Percentiles rank a stretch among this genome's conserved stretches.
phyloP scores from a whole-genome alignment of 1,284 basidiomycete species.

The Sparassis latifolia region DNA sequence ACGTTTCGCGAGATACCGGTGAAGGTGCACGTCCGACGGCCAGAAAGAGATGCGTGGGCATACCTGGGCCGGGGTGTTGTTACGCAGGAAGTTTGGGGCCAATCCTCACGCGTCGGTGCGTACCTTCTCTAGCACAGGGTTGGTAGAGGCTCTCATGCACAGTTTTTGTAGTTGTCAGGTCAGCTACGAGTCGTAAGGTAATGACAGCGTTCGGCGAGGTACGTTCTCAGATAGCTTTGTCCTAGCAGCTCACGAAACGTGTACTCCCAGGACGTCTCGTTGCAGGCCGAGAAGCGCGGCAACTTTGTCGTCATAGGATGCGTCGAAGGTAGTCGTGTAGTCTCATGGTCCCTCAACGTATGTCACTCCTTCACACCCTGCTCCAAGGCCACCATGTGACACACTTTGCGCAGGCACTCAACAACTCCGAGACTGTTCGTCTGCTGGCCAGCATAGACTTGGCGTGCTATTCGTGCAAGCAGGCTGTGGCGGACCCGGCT shows the following conservation, averaged over 20 bases:
- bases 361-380: constrained; percentile 7
- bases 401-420: constrained; percentile 49
- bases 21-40: constrained; percentile 75
- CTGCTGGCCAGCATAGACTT: constrained; percentile 75
- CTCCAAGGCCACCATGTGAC: constrained; percentile 1
- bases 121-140: constrained; percentile 6
- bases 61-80: constrained; percentile 73
- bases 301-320: constrained; percentile 78
- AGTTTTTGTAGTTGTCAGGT: constrained; percentile 51
- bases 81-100: constrained; percentile 62
- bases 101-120: constrained; percentile 71
- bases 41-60: constrained; percentile 73
- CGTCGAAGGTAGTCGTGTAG: constrained; percentile 60
- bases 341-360: constrained; percentile 83
- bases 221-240: constrained; percentile 14
- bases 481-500: constrained; percentile 56
- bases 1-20: constrained; percentile 60
- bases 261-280: constrained; percentile 47
- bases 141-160: not conserved
- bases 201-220: constrained; percentile 70
- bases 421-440: constrained; percentile 72
- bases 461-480: constrained; percentile 68
- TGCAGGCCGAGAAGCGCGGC: constrained; percentile 77
- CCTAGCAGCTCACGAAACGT: constrained; percentile 4
- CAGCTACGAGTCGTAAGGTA: constrained; percentile 56